These are phyloP conservation scores for Microdochium nivale DNA, from an alignment of 2,329 filamentous ascomycete genomes.

Conservation along the genomic window DNA sequence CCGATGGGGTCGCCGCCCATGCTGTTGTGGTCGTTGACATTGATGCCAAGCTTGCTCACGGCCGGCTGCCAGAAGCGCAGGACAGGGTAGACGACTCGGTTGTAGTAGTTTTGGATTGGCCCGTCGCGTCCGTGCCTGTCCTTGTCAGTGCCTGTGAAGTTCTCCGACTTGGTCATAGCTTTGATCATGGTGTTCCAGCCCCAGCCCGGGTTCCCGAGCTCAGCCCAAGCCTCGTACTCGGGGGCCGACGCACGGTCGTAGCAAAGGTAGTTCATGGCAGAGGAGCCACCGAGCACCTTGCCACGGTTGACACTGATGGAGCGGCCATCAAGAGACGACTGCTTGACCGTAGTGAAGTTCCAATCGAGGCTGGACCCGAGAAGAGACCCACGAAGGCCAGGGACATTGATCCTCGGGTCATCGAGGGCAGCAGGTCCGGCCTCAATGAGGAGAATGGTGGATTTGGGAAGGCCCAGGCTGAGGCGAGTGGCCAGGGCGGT, in stretches of 20 bases:
- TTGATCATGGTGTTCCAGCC: slow-evolving; percentile 18
- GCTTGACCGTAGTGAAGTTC: slow-evolving; percentile 33
- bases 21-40: slow-evolving; percentile 1
- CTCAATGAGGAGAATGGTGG: slow-evolving; percentile 20
- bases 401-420: slow-evolving; percentile 21
- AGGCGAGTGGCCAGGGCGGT: slow-evolving; percentile 22
- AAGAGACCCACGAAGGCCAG: slow-evolving; percentile 19
- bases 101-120: slow-evolving; percentile 24
- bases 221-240: slow-evolving; percentile 26
- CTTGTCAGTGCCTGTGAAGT: slow-evolving; percentile 20
- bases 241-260: slow-evolving; percentile 14
- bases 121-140: slow-evolving; percentile 27
- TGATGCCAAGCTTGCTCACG: slow-evolving; percentile 16
- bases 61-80: slow-evolving; percentile 12
- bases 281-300: slow-evolving; percentile 39
- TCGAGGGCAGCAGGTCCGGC: slow-evolving; percentile 17
- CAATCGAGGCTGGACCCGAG: slow-evolving; percentile 25
- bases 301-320: slow-evolving; percentile 33
- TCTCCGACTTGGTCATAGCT: slow-evolving; percentile 36
- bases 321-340: slow-evolving; percentile 28
- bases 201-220: slow-evolving; percentile 24
- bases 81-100: background rate
- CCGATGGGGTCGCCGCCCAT: slow-evolving; percentile 7
- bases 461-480: slow-evolving; percentile 17
- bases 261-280: slow-evolving; percentile 27